Evolutionary conservation across 1,139 yeast species (phyloP), one percentile per base, ranked within the genome.

Genomic region (Magnusiomyces tetraspermus): DNA sequence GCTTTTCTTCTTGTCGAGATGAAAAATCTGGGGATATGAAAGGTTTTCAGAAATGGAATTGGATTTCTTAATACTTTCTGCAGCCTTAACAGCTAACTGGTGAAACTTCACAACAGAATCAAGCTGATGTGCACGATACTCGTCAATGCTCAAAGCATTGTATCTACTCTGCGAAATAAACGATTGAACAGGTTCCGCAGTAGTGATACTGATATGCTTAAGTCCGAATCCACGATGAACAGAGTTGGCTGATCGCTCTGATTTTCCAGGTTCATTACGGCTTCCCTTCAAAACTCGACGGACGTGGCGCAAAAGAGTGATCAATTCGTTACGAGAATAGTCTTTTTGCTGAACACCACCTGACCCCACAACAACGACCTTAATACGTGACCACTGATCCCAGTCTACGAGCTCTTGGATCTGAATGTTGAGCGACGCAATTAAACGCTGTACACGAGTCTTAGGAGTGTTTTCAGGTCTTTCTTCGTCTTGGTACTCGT

Each of bases 111-210:
- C 10, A 15, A 33, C n/a, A 13, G 10, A 5, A 4, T 33, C 17
- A 17, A 15, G n/a, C 4, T 33, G 10, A 15, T 33, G 17, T 15
- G 11, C n/a, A 17, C 19, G 30, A 49, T 63, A 63, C 23, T 56
- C 60, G 11, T 54, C 55, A 2, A 53, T 51, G 17, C 59, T 55
- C 2, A 54, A 55, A 1, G 66, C 63, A 37, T 60, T 61, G 55
- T 53, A 63, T 45, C 58, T 55, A 8, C 59, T 52, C 8, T 59
- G 51, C 8, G 66, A 62, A 3, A 61, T 58, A 57, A 61, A 63
- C 17, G 63, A 58, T 47, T 62, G 61, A 10, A 63, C 67, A 1
- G 66, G 65, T 52, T 63, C 66, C 2, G 63, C 59, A 4, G 64
- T 61, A 22, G 64, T 60, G 28, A 63, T 42, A 3, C 53, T 17